These are phyloP conservation scores for Cladosporium sp. DNA, from an alignment of 2,329 filamentous ascomycete genomes.

Conservation along the genomic window DNA sequence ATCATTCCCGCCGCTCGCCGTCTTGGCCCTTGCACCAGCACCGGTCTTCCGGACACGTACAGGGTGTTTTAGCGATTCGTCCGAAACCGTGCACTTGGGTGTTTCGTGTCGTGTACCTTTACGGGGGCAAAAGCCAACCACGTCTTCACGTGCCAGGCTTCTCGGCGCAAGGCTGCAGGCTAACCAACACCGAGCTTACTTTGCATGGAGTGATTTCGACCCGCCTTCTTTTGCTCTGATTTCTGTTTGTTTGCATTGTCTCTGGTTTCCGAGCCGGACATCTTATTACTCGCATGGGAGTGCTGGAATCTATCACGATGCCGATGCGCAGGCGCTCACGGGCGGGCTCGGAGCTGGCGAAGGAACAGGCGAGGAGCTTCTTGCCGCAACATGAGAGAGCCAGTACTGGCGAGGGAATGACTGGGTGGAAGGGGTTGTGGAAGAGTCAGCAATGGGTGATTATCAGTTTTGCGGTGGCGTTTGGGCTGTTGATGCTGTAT, in stretches of 20 bases:
- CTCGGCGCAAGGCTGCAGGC: neutral
- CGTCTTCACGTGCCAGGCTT: constrained; percentile 1
- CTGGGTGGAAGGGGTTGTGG: constrained; percentile 17
- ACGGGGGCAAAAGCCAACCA: neutral
- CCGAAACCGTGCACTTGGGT: neutral
- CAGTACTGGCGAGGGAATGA: neutral
- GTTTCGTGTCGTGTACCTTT: neutral
- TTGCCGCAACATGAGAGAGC: constrained; percentile 17
- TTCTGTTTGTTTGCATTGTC: neutral
- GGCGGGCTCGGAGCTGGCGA: constrained; percentile 16
- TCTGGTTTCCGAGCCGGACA: neutral
- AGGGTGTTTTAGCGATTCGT: neutral
- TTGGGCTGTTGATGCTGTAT: constrained; percentile 13
- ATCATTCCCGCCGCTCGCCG: neutral
- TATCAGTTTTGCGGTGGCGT: constrained; percentile 11
- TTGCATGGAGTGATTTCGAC: constrained; percentile 8
- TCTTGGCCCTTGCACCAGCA: constrained; percentile 8
- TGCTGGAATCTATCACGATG: constrained; percentile 15
- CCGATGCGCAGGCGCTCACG: constrained; percentile 20
- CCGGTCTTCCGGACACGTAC: neutral
- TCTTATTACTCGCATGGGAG: constrained; percentile 7
- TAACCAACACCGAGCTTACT: neutral
- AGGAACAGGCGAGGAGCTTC: constrained; percentile 19
- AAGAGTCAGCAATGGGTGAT: constrained; percentile 21
- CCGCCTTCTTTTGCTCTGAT: neutral